phyloP scores from a whole-genome alignment of 495 filamentous ascomycete species.

The Aspergillus kassunensis region DNA sequence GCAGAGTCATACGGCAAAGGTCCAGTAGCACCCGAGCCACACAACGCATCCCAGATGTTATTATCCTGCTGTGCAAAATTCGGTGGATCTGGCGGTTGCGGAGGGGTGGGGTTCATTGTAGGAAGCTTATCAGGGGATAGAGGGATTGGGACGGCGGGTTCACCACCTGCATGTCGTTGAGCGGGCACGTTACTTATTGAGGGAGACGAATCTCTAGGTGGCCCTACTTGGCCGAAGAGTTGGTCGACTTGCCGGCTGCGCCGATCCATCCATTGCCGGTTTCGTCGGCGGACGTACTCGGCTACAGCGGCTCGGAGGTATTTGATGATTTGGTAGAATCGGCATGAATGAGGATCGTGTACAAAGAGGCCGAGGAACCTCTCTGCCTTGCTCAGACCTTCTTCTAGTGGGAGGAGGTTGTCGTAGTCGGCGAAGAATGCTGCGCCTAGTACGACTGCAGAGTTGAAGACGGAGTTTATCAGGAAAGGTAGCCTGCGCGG shows the following conservation, averaged over 20 bases:
- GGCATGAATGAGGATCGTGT: slow-evolving; percentile 60
- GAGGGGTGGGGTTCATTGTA: slow-evolving; percentile 6
- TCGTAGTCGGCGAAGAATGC: slow-evolving; percentile 67
- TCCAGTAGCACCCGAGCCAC: slow-evolving; percentile 25
- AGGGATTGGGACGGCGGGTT: slow-evolving; percentile 21
- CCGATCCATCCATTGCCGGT: slow-evolving; percentile 33
- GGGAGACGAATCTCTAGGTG: slow-evolving; percentile 18
- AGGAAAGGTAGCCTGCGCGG: slow-evolving; percentile 65
- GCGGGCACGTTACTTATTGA: slow-evolving; percentile 12
- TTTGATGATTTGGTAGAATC: slow-evolving; percentile 60
- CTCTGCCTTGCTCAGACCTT: slow-evolving; percentile 55
- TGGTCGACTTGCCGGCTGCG: slow-evolving; percentile 39
- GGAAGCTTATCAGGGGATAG: slow-evolving; percentile 26
- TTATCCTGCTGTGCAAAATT: slow-evolving; percentile 14
- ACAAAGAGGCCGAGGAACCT: slow-evolving; percentile 59
- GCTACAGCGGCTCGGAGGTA: slow-evolving; percentile 55
- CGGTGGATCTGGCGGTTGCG: slow-evolving; percentile 14
- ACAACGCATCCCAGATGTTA: slow-evolving; percentile 35
- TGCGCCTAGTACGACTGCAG: slow-evolving; percentile 62
- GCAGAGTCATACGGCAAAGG: slow-evolving; percentile 37
- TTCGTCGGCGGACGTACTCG: slow-evolving; percentile 39
- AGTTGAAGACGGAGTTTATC: slow-evolving; percentile 71
- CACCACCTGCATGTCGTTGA: slow-evolving; percentile 12
- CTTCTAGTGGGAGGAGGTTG: slow-evolving; percentile 49
- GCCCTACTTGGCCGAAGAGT: slow-evolving; percentile 37